Base-by-base conservation (phyloP, 306 rosid species). In the Dicorynia guianensis region DNA sequence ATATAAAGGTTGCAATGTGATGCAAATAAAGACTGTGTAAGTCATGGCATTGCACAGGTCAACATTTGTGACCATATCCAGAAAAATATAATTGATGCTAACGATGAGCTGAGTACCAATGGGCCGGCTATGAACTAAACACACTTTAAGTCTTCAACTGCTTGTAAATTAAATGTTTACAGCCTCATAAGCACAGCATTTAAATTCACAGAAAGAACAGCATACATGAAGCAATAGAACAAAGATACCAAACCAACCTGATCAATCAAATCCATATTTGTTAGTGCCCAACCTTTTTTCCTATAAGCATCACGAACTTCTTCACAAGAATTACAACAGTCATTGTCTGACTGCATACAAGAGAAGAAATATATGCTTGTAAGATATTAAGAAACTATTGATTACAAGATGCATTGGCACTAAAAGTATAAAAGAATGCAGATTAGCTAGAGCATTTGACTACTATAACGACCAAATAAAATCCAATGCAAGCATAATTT, bases 241-340 rank as follows among this genome's bases (percentile, higher is more conserved):
- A 43, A 52, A 73, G 25, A 75, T 44, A 67, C 17, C 71, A 76
- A 69, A 69, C 82, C 71, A 77, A 93, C 98, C 97, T 93, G 98
- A 69, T 93, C 98, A 18, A 93, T 87, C 89, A 93, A 71, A 63
- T 93, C 98, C 56, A 76, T 76, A 87, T 93, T 89, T 13, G 96
- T 71, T 80, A 91, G 11, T 25, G 89, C 96, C 98, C 98, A 93
- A 18, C 98, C 98, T 80, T 74, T 93, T 87, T 93, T 89, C 85
- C 80, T 85, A 79, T 93, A 93, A 80, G 96, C 98, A 14, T 93
- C 98, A 17, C 85, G 92, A 76, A 93, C 96, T 79, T 91, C 98
- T 80, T 93, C 98, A 69, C 98, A 93, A 66, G 90, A 79, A 65
- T 93, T 93, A 80, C 98, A 93, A 62, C 98, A 93, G 6, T 91